These are phyloP conservation scores for Pichia exigua DNA, from an alignment of 805 yeast species.

Conservation along the genomic window DNA sequence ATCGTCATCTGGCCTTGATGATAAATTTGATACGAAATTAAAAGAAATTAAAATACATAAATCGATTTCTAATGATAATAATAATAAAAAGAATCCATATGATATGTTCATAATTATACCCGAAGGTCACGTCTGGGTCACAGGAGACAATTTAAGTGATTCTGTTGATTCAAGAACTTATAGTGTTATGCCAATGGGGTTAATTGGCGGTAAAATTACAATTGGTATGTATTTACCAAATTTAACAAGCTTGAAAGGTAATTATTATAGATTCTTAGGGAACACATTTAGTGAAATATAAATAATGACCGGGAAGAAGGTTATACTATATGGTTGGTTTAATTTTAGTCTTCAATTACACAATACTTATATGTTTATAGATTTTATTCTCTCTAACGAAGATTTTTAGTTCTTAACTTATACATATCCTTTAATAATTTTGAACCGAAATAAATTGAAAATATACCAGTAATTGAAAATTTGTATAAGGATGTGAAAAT, in stretches of 20 bases:
- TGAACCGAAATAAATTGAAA: constrained; percentile 57
- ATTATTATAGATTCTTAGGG: constrained; percentile 48
- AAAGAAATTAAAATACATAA: constrained; percentile 14
- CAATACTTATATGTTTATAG: not conserved
- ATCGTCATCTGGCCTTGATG: too few species aligned
- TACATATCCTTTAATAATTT: constrained; percentile 43
- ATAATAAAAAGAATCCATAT: constrained; percentile 11
- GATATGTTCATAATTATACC: constrained; percentile 71
- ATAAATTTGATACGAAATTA: not conserved
- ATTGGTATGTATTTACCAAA: constrained; percentile 53
- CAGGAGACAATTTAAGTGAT: constrained; percentile 87
- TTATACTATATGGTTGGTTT: too few species aligned
- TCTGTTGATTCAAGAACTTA: constrained; percentile 87
- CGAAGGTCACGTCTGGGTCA: constrained; percentile 93
- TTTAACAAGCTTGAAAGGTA: constrained; percentile 28
- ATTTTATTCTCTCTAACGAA: constrained; percentile 5
- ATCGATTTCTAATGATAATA: not conserved
- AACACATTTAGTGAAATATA: constrained; percentile 39
- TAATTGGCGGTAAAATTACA: constrained; percentile 79
- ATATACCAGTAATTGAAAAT: constrained; percentile 39
- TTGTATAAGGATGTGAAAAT: constrained; percentile 53
- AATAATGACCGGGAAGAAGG: not conserved
- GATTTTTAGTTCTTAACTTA: constrained; percentile 23
- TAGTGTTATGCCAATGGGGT: constrained; percentile 81
- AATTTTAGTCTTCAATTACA: too few species aligned